Evolutionary conservation across 805 yeast species (phyloP).

Genomic region (Metschnikowia lunata): DNA sequence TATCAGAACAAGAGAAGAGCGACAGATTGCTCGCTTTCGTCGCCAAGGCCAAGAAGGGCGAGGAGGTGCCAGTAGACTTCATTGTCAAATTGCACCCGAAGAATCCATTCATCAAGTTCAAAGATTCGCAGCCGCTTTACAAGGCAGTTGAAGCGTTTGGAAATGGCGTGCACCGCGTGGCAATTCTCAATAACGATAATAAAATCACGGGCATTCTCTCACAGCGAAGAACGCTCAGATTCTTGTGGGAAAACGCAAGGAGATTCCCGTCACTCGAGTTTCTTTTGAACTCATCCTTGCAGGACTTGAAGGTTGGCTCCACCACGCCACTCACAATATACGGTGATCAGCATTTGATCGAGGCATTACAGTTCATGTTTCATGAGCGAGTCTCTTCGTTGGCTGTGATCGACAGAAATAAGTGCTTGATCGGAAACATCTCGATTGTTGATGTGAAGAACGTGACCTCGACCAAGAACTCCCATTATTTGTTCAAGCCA

Average conservation of each 20-base stretch:
- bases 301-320: conserved; percentile 73
- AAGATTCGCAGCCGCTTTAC: conserved; percentile 61
- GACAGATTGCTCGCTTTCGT: conserved; percentile 42
- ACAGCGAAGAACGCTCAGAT: conserved; percentile 81
- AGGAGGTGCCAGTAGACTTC: conserved; percentile 86
- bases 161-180: conserved; percentile 93
- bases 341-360: conserved; percentile 84
- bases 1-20: conserved; percentile 27
- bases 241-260: conserved; percentile 89
- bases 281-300: conserved; percentile 61
- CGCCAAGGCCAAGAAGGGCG: conserved; percentile 74
- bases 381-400: conserved; percentile 78
- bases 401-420: conserved; percentile 82
- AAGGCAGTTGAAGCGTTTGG: conserved; percentile 84
- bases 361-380: conserved; percentile 84
- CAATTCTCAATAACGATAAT: conserved; percentile 51
- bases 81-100: conserved; percentile 81
- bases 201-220: conserved; percentile 77
- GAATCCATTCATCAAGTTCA: conserved; percentile 79
- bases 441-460: conserved; percentile 91
- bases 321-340: conserved; percentile 67
- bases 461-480: conserved; percentile 82
- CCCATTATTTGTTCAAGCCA: conserved; percentile 73
- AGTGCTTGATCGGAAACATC: conserved; percentile 81
- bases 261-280: conserved; percentile 78